phyloP scores from a whole-genome alignment of 352 stramenopile species.

The Phytophthora hibernalis region DNA sequence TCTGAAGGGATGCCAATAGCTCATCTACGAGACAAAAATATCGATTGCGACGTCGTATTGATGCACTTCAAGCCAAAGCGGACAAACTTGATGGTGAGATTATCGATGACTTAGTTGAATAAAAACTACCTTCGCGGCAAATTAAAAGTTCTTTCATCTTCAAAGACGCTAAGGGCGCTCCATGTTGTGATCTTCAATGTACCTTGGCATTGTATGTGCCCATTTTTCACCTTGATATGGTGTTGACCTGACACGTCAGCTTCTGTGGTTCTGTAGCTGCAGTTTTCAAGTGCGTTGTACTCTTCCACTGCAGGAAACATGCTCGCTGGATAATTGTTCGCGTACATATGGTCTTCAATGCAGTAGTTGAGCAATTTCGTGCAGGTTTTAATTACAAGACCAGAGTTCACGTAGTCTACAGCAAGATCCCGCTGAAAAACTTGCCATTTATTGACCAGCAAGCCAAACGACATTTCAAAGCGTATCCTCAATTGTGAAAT shows the following conservation, averaged over 20 bases:
- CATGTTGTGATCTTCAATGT: conserved; percentile 6
- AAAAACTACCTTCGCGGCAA: too few relatives aligned
- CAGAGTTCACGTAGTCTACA: too few relatives aligned
- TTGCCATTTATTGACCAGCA: too few relatives aligned
- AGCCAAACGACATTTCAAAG: too few relatives aligned
- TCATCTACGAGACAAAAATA: neutral
- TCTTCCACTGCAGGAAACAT: neutral
- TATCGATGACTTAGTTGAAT: too few relatives aligned
- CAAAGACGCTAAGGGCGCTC: neutral
- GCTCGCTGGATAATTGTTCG: neutral
- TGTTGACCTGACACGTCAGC: neutral
- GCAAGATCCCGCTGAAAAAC: too few relatives aligned
- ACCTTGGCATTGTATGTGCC: conserved; percentile 1
- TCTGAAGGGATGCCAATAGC: neutral
- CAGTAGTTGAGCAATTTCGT: too few relatives aligned
- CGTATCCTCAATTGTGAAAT: too few relatives aligned
- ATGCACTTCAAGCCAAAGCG: too few relatives aligned
- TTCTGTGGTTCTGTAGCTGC: neutral
- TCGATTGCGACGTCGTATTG: neutral
- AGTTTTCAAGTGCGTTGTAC: conserved; percentile 2
- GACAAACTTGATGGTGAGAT: too few relatives aligned
- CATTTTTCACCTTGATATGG: neutral
- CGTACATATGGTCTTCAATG: neutral
- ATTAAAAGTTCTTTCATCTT: too few relatives aligned
- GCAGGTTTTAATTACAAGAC: too few relatives aligned